A percentile compares a stretch with the other conserved stretches of the same genome.
Conservation (phyloP, 2,329 filamentous ascomycete genomes). For the Ophiostoma fasciatum region DNA sequence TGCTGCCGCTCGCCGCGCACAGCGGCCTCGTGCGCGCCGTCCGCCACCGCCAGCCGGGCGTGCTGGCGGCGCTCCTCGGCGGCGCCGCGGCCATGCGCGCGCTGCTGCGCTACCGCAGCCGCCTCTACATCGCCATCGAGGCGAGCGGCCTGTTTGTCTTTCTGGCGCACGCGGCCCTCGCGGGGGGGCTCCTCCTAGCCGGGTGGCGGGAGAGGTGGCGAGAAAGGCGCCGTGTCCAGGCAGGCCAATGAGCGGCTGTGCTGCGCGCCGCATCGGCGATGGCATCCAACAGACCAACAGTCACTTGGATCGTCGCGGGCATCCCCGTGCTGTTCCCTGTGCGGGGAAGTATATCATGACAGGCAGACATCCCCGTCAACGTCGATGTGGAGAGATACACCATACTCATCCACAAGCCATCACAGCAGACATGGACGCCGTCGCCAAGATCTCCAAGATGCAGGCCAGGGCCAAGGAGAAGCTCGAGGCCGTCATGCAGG, state of each 20-base stretch:
- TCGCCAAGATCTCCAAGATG: neutral
- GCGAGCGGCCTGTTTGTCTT: slow-evolving; percentile 22
- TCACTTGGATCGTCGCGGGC: too few relatives aligned
- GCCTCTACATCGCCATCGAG: slow-evolving; percentile 24
- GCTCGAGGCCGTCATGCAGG: slow-evolving; percentile 5
- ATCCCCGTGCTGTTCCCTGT: too few relatives aligned
- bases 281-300: too few relatives aligned
- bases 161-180: slow-evolving; percentile 7
- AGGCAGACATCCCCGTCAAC: too few relatives aligned
- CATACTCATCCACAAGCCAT: too few relatives aligned
- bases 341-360: too few relatives aligned
- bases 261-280: too few relatives aligned
- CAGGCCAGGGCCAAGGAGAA: slow-evolving; percentile 4
- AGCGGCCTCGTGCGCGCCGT: neutral
- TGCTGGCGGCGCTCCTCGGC: slow-evolving; percentile 9
- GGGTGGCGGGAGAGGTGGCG: too few relatives aligned
- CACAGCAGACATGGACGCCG: too few relatives aligned
- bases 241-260: neutral
- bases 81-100: slow-evolving; percentile 6
- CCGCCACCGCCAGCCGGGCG: slow-evolving; percentile 9
- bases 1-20: slow-evolving; percentile 13
- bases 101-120: slow-evolving; percentile 21
- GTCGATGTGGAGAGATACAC: too few relatives aligned
- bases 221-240: too few relatives aligned
- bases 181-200: slow-evolving; percentile 1